Percentiles rank a stretch among this genome's conserved stretches.
These are phyloP conservation scores for Picea sitchensis DNA, from an alignment of 75 land plant species.

Conservation along the genomic window DNA sequence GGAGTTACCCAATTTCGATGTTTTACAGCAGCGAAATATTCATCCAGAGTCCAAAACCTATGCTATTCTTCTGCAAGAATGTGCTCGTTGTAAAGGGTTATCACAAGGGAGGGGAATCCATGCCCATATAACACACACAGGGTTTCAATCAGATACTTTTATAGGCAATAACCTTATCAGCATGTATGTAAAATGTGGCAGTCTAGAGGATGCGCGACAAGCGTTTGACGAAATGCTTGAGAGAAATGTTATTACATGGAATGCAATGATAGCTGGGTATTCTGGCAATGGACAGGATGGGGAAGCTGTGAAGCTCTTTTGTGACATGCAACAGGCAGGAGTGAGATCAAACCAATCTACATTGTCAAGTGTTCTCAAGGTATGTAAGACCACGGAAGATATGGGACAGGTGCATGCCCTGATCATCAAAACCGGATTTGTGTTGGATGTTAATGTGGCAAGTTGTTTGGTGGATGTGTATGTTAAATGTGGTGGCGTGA, in stretches of 20 bases:
- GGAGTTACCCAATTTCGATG: not conserved
- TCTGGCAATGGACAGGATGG: conserved; percentile 20
- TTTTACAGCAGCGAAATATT: not conserved
- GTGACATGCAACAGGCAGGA: conserved; percentile 33
- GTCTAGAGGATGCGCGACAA: conserved; percentile 21
- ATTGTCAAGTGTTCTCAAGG: conserved; percentile 47
- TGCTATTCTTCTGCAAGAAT: not conserved
- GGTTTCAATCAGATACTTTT: conserved; percentile 15
- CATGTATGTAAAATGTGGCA: conserved; percentile 10
- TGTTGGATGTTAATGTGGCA: conserved; percentile 34
- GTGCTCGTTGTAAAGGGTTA: not conserved
- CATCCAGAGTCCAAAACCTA: conserved; percentile 11
- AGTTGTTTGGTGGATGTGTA: conserved; percentile 54
- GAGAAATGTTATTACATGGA: conserved; percentile 53
- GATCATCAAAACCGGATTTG: conserved; percentile 40
- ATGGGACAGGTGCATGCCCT: conserved; percentile 35
- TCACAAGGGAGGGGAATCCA: conserved; percentile 11
- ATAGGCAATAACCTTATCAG: conserved; percentile 17
- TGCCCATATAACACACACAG: conserved; percentile 7
- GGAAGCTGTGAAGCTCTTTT: conserved; percentile 35
- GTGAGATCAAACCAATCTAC: conserved; percentile 43
- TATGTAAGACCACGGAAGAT: conserved; percentile 24
- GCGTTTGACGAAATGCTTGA: conserved; percentile 46
- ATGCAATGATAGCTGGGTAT: conserved; percentile 34
- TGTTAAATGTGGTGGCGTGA: conserved; percentile 29